These are phyloP conservation scores for Diaporthe capsici DNA, from an alignment of 2,329 filamentous ascomycete species.

Conservation along the genomic window DNA sequence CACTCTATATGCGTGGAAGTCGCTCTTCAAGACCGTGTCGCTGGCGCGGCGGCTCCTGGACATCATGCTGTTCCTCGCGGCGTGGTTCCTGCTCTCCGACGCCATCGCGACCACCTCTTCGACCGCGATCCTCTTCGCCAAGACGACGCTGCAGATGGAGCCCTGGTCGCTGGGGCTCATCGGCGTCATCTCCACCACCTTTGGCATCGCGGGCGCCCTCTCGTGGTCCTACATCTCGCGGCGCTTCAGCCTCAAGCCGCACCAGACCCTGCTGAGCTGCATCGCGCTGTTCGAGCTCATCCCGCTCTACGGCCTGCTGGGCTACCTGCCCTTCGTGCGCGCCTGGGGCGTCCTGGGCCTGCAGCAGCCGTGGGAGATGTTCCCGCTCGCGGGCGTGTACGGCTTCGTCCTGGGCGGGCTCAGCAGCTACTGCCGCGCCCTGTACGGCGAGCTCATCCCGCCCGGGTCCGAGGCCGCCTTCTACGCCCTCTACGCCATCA, in stretches of 20 bases:
- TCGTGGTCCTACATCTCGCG: conserved; percentile 87
- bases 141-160: conserved; percentile 91
- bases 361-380: conserved; percentile 98
- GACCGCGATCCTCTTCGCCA: conserved; percentile 95
- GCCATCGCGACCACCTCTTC: conserved; percentile 95
- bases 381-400: conserved; percentile 89
- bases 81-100: conserved; percentile 96
- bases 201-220: conserved; percentile 89
- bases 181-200: conserved; percentile 89
- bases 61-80: conserved; percentile 83
- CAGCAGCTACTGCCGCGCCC: conserved; percentile 89
- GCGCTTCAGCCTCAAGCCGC: conserved; percentile 77
- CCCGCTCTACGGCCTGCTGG: conserved; percentile 89
- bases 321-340: conserved; percentile 86
- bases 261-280: conserved; percentile 92
- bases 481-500: conserved; percentile 96
- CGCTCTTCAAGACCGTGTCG: conserved; percentile 83
- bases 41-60: conserved; percentile 81
- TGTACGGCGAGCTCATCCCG: conserved; percentile 95
- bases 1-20: conserved; percentile 87
- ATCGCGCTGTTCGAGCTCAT: conserved; percentile 93
- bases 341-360: conserved; percentile 83
- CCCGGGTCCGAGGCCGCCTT: conserved; percentile 96
- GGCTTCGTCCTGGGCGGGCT: conserved; percentile 95
- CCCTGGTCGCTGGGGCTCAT: conserved; percentile 91